Conservation (phyloP, 176 grass and related monocot species). For the Aegilops longissima region DNA sequence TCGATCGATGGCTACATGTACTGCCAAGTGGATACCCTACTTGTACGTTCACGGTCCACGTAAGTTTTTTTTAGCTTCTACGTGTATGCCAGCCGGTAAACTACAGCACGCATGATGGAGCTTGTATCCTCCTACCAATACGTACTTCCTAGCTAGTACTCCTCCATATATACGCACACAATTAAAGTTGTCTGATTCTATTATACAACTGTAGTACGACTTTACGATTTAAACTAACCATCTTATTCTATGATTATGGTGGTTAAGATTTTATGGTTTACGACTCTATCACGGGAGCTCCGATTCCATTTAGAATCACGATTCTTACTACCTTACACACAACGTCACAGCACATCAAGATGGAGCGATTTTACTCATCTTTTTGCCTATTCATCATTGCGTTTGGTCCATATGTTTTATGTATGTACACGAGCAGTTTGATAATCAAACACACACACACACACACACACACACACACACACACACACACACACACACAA, state of each 20-base stretch:
- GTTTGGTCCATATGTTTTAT: not conserved
- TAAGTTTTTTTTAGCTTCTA: not conserved
- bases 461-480: no score
- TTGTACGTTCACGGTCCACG: not conserved
- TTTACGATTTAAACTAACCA: no score
- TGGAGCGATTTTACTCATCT: not conserved
- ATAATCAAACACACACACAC: not conserved
- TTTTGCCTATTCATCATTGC: not conserved
- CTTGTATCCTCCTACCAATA: no score
- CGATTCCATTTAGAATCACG: no score
- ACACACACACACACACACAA: no score
- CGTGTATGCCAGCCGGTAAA: not conserved
- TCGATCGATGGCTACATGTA: not conserved
- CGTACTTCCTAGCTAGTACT: not conserved
- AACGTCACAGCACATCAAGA: not conserved
- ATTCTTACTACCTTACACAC: no score
- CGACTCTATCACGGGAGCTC: no score
- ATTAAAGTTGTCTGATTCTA: no score
- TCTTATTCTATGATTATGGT: no score
- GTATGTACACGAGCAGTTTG: not conserved
- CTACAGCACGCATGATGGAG: not conserved
- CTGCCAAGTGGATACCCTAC: not conserved
- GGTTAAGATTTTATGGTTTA: no score
- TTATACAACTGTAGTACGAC: no score
- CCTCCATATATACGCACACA: not conserved